Base-by-base conservation (phyloP, 164 flowering plant species). In the Echeveria elegans region DNA sequence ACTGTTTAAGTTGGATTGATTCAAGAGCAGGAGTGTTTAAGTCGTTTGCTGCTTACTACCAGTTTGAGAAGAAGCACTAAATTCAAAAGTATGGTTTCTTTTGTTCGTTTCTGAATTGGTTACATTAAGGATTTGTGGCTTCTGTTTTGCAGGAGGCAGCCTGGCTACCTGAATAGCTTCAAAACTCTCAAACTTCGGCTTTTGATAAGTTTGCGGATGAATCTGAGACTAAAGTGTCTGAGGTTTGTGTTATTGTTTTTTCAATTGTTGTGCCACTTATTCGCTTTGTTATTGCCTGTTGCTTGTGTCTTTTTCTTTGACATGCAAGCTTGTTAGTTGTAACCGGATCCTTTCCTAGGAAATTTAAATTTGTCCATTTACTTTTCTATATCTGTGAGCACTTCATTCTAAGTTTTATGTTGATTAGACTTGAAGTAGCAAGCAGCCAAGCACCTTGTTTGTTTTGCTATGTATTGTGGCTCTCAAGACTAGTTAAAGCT, bases 121-220 rank as follows among this genome's bases (percentile, higher is more conserved):
- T 48, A 28, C 29, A 26, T 26, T 12, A 28, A 66, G 0, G 40
- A 28, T 63, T 21, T 60, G 36, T 41, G 24, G 12, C 10, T 34
- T 37, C 58, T 24, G 11, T 26, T 6, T 53, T 48, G 60, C 77
- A 88, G 95, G 95, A 83, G 64, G 68, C 66, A 12, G 89, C 84
- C 6, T 88, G 91, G 95, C 82, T 86, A 59, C 95, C 95, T 53
- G 67, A 69, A 38, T 88, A 90, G 89, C 85, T 88, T 70, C 90
- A 85, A 79, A 79, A 76, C 8, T 70, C 65, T 73, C 73, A 73
- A 38, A 62, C 66, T 24, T 71, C 63, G 11, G 23, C 66, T 9
- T 64, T 64, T 14, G 56, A 61, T 36, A 75, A 76, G 68, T 60
- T 65, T 36, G 68, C 43, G 6, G 41, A 66, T 32, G 79, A 68